Percentiles rank a stretch among this genome's conserved stretches.
Conservation (phyloP, 768 basidiomycete species). For the Suillus fuscotomentosus region DNA sequence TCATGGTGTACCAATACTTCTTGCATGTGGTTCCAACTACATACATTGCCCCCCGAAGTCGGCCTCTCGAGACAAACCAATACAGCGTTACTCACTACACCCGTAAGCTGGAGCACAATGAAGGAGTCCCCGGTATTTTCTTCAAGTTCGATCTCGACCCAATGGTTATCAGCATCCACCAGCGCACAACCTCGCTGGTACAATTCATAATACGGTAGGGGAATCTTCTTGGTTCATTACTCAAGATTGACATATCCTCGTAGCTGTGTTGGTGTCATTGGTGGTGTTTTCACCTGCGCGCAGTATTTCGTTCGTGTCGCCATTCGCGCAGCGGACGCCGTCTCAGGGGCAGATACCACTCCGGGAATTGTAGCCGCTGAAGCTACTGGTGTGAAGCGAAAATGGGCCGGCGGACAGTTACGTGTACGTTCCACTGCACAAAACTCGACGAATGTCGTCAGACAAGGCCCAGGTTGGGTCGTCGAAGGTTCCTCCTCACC, state of each 20-base stretch:
- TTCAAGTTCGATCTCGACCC: conserved; percentile 98
- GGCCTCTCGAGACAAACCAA: conserved; percentile 72
- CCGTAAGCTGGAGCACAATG: conserved; percentile 68
- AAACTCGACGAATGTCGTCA: conserved; percentile 39
- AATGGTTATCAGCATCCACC: conserved; percentile 78
- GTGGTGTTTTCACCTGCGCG: conserved; percentile 86
- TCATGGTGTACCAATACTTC: conserved; percentile 93
- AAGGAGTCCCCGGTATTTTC: conserved; percentile 90
- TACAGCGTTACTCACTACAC: conserved; percentile 96
- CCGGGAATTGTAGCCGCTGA: conserved; percentile 65
- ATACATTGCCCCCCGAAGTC: conserved; percentile 73
- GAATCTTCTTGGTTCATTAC: conserved; percentile 5
- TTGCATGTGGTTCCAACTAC: conserved; percentile 94
- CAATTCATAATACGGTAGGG: conserved; percentile 76
- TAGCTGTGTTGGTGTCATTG: conserved; percentile 87
- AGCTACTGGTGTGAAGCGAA: conserved; percentile 58
- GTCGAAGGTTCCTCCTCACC: conserved; percentile 48
- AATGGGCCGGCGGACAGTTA: conserved; percentile 68
- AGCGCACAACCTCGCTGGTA: conserved; percentile 80
- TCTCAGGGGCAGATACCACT: conserved; percentile 50
- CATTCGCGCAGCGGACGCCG: conserved; percentile 62
- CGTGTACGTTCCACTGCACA: conserved; percentile 46
- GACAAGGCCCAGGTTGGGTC: conserved; percentile 61
- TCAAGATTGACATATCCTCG: background rate
- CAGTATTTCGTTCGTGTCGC: conserved; percentile 72